These are phyloP conservation scores for Friedmanniomyces simplex DNA, from an alignment of 495 filamentous ascomycete species.

Conservation along the genomic window DNA sequence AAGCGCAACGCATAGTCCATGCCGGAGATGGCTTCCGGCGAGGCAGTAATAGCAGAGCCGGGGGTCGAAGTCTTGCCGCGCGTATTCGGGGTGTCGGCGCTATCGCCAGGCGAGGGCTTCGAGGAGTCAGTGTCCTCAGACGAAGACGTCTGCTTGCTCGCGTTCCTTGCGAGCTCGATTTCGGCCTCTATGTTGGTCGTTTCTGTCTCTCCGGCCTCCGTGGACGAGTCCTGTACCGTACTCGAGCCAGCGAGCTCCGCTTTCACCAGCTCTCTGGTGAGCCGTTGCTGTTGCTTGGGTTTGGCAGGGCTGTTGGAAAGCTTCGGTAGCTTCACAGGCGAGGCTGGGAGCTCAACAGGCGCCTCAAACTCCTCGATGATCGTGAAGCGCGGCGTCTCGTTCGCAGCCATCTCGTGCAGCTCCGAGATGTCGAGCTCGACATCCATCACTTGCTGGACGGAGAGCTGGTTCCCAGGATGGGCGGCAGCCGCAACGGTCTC, in stretches of 20 bases:
- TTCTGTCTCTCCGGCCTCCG: background rate
- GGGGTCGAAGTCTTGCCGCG: background rate
- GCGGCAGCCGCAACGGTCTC: background rate
- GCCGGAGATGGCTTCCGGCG: conserved; percentile 5
- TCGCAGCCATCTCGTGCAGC: conserved; percentile 16
- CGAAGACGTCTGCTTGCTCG: background rate
- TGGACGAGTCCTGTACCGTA: background rate
- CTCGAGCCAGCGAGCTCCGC: conserved; percentile 20
- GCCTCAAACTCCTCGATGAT: conserved; percentile 22
- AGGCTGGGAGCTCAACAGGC: conserved; percentile 24
- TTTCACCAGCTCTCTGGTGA: conserved; percentile 29
- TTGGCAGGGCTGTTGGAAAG: conserved; percentile 21
- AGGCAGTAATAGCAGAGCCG: background rate
- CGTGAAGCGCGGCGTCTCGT: conserved; percentile 18
- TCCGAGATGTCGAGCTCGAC: background rate
- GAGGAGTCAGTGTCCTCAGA: background rate
- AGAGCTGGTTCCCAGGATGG: background rate
- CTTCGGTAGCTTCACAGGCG: conserved; percentile 21
- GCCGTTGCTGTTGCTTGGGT: conserved; percentile 16
- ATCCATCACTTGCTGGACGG: background rate
- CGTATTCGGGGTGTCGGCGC: background rate
- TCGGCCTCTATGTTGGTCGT: background rate
- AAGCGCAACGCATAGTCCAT: conserved; percentile 16
- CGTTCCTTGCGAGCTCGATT: conserved; percentile 10
- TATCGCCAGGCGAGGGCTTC: background rate